phyloP scores from a whole-genome alignment of 495 filamentous ascomycete genomes.

The Daldinia grandis region DNA sequence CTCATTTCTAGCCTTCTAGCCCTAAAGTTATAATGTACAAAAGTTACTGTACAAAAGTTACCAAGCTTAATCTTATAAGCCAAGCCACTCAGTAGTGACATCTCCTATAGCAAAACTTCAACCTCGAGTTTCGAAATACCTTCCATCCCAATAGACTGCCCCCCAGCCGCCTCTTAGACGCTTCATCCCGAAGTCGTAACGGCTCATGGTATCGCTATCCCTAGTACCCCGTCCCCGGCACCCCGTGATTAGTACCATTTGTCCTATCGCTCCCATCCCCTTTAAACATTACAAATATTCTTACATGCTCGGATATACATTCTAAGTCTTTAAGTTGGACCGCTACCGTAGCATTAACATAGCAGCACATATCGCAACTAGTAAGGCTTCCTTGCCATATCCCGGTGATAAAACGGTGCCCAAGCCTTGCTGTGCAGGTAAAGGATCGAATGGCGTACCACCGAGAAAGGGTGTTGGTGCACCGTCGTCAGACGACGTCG shows the following conservation, averaged over 20 bases:
- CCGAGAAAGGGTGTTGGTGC: conserved; percentile 29
- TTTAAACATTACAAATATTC: conserved; percentile 36
- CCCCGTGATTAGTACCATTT: conserved; percentile 13
- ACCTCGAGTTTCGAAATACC: conserved; percentile 11
- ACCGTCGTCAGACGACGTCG: conserved; percentile 23
- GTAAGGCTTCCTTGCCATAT: conserved; percentile 13
- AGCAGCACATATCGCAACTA: conserved; percentile 18
- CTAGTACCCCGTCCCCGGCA: not conserved
- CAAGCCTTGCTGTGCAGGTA: conserved; percentile 19
- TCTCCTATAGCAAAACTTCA: conserved; percentile 15
- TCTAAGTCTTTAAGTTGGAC: not conserved
- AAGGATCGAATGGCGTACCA: conserved; percentile 33
- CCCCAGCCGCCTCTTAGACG: not conserved
- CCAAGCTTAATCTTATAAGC: conserved; percentile 6
- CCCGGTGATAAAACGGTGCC: not conserved
- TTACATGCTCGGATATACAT: conserved; percentile 22
- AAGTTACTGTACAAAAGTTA: conserved; percentile 22
- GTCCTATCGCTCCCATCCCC: not conserved
- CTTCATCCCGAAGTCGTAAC: not conserved
- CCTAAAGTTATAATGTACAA: conserved; percentile 20
- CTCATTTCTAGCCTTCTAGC: conserved; percentile 15
- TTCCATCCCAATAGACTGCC: not conserved
- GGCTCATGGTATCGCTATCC: not conserved
- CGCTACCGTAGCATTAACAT: conserved; percentile 26
- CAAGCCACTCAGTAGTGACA: conserved; percentile 1